Evolutionary conservation across 257 asterid species (phyloP).

Genomic region (Solanum microdontum): DNA sequence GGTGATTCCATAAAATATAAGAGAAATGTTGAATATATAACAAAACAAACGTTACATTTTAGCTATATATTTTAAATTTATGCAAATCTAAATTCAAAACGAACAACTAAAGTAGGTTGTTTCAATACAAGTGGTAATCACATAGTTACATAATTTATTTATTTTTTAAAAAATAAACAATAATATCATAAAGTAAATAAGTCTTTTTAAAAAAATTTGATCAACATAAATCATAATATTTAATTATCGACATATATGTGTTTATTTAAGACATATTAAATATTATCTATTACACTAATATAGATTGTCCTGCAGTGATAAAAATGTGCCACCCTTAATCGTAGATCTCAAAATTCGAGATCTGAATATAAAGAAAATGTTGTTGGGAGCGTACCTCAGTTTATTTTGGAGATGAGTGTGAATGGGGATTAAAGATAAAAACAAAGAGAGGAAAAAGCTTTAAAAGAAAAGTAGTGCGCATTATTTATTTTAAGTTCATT

Average conservation of each 20-base stretch:
- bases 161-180: too few species aligned
- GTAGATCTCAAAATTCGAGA: too few species aligned
- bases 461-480: neutral
- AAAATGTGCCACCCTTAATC: neutral
- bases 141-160: too few species aligned
- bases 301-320: too few species aligned
- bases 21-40: neutral
- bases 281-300: neutral
- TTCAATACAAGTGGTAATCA: neutral
- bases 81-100: neutral
- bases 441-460: neutral
- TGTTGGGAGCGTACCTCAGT: rapidly evolving
- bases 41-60: too few species aligned
- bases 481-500: neutral
- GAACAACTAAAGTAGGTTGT: neutral
- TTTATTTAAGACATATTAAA: neutral
- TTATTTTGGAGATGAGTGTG: neutral
- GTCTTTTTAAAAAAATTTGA: rapidly evolving
- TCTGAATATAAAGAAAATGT: rapidly evolving
- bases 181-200: too few species aligned
- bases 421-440: neutral
- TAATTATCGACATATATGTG: neutral
- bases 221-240: too few species aligned
- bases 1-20: neutral
- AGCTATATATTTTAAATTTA: too few species aligned